Conservation (phyloP, 371 early-diverging fungal species). For the Mycotypha africana region DNA sequence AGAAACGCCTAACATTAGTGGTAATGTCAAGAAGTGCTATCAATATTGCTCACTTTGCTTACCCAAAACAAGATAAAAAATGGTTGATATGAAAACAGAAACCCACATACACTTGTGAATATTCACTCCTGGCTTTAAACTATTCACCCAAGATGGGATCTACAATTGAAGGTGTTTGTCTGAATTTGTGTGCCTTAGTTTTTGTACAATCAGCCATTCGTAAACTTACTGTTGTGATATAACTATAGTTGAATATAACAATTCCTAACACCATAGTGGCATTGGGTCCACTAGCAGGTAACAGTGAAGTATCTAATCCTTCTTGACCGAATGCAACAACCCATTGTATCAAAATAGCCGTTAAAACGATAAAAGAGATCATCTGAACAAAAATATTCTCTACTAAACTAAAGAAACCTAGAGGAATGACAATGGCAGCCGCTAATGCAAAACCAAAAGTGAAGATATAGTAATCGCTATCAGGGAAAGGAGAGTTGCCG, state of each 20-base stretch:
- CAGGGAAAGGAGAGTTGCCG: conserved; percentile 41
- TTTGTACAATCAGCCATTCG: too few relatives aligned
- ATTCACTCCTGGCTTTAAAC: conserved; percentile 41
- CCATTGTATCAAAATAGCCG: conserved; percentile 50
- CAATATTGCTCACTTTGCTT: conserved; percentile 1
- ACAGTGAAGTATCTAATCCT: conserved; percentile 37
- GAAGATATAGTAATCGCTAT: conserved; percentile 46
- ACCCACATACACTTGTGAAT: conserved; percentile 49
- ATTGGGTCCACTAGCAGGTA: conserved; percentile 45
- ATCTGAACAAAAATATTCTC: conserved; percentile 57
- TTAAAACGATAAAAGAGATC: conserved; percentile 41
- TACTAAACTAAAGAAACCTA: conserved; percentile 51
- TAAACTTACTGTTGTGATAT: conserved; percentile 44
- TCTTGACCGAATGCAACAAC: conserved; percentile 45
- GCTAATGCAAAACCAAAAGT: conserved; percentile 49
- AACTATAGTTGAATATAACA: conserved; percentile 59
- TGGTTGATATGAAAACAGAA: conserved; percentile 42
- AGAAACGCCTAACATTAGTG: too few relatives aligned
- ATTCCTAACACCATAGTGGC: conserved; percentile 50
- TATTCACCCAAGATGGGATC: conserved; percentile 62
- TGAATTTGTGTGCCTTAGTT: neutral
- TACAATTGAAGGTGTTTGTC: neutral
- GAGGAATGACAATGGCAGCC: conserved; percentile 46
- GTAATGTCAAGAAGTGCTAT: neutral
- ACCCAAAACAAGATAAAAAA: conserved; percentile 43